Base-by-base conservation (phyloP, 164 flowering plant genomes). In the Platanus orientalis region DNA sequence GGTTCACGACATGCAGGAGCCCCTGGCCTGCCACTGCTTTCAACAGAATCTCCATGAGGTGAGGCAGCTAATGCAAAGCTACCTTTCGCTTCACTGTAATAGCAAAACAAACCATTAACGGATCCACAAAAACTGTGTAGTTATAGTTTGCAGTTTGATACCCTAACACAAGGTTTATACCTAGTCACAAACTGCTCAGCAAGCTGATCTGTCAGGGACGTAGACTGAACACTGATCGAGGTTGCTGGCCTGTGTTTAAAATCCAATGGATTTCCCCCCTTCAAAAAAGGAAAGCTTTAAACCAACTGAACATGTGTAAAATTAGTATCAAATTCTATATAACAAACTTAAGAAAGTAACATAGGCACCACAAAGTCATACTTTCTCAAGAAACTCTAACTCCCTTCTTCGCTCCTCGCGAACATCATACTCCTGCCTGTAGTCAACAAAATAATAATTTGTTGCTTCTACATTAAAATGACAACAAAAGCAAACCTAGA, bases 191-290 rank as follows among this genome's bases (percentile, higher is more conserved):
- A 70, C 58, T 83, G 86, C 61, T 87, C 93, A 39, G 82, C 79
- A 48, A 78, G 82, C 78, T 82, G 96, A 78, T 90, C 94, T 6
- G 85, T 79, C 36, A 83, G 75, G 26, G 99, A 95, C 59, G 98
- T 88, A 67, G 99, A 95, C 77, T 90, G 99, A 49, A 84, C 83
- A 75, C 98, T 92, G 24, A 80, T 74, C 32, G 98, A 83, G 65
- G 84, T 77, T 50, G 84, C 81, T 75, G 71, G 78, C 28, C 87
- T 90, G 62, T 80, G 70, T 71, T 82, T 88, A 57, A 90, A 92
- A 66, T 95, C 98, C 78, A 95, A 81, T 4, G 98, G 99, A 78
- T 95, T 80, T 13, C 99, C 99, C 66, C 99, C 99, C 99, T 95
- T 78, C 71, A 70, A 69, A 27, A 63, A 28, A 70, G 42, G 55